These are phyloP conservation scores for Neurospora sp. DNA, from an alignment of 495 filamentous ascomycete species.

Conservation along the genomic window DNA sequence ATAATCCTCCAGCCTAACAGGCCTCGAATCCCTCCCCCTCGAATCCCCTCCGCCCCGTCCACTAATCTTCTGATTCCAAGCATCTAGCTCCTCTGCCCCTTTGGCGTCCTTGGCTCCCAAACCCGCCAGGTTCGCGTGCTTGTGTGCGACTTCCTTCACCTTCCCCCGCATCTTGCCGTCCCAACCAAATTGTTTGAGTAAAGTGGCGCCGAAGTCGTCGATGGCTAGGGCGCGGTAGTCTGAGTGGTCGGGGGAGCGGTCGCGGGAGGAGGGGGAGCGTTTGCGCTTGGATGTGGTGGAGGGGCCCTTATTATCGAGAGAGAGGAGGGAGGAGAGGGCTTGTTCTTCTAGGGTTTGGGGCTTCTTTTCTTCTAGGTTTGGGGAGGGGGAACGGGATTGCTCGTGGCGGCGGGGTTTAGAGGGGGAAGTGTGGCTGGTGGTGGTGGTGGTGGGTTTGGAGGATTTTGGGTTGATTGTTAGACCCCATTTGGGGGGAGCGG, in stretches of 20 bases:
- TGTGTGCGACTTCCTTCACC: conserved; percentile 39
- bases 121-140: conserved; percentile 70
- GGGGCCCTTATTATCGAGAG: conserved; percentile 24
- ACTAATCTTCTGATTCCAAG: conserved; percentile 25
- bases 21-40: conserved; percentile 13
- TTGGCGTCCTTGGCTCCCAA: conserved; percentile 68
- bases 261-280: conserved; percentile 52
- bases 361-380: conserved; percentile 12
- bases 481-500: not conserved
- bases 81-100: conserved; percentile 53
- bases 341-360: conserved; percentile 53
- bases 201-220: conserved; percentile 83
- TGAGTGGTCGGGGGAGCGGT: conserved; percentile 63
- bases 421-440: not conserved
- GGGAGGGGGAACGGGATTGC: not conserved
- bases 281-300: conserved; percentile 5
- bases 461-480: not conserved
- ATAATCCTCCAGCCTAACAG: conserved; percentile 37
- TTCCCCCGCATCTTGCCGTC: conserved; percentile 61
- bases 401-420: not conserved
- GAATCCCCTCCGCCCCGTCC: not conserved
- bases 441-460: not conserved
- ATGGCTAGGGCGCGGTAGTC: conserved; percentile 85
- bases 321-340: conserved; percentile 71
- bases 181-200: conserved; percentile 91